Evolutionary conservation across 2,329 filamentous ascomycete species (phyloP), one percentile per base, ranked within the genome.

Genomic region (Ceratocystis albifundus): DNA sequence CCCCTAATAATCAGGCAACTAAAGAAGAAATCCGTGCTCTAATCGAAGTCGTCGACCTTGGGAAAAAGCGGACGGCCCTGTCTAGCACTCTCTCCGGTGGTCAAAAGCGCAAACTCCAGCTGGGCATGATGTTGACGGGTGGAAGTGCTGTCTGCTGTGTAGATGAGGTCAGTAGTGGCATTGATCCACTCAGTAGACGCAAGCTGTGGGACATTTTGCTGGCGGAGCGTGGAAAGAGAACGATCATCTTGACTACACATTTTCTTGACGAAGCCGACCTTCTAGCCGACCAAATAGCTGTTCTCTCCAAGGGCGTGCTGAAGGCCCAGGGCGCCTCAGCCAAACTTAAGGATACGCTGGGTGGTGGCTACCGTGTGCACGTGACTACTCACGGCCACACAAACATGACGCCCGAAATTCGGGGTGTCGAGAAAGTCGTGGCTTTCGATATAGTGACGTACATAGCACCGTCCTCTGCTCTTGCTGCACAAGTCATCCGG

Each of bases 201-300:
- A 96, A 96, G 76, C 89, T 96, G 28, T 96, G 92, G 92, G 90
- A 96, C 70, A 96, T 96, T 68, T 79, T 96, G 25, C 79, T 96
- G 12, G 88, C 88, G 1, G 91, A 96, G 74, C 84, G 92, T 67
- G 91, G 90, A 22, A 81, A 81, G 68, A 80, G 92, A 53, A 96
- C 92, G 0, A 88, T 96, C 71, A 84, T 96, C 53, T 75, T 96
- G 67, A 96, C 92, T 0, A 96, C 92, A 0, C 93, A 96, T 74
- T 96, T 96, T 74, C 80, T 96, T 7, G 93, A 96, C 72, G 93
- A 96, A 75, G 93, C 92, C 0, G 92, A 96, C 72, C 79, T 96
- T 1, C 81, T 96, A 0, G 88, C 91, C 0, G 93, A 96, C 72
- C 87, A 92, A 69, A 95, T 96, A 70, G 89, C 87, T 1, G 90